A percentile compares a stretch with the other conserved stretches of the same genome.
Evolutionary conservation across 192 early-diverging fungal genomes (phyloP).

Genomic region (Mortierella claussenii): DNA sequence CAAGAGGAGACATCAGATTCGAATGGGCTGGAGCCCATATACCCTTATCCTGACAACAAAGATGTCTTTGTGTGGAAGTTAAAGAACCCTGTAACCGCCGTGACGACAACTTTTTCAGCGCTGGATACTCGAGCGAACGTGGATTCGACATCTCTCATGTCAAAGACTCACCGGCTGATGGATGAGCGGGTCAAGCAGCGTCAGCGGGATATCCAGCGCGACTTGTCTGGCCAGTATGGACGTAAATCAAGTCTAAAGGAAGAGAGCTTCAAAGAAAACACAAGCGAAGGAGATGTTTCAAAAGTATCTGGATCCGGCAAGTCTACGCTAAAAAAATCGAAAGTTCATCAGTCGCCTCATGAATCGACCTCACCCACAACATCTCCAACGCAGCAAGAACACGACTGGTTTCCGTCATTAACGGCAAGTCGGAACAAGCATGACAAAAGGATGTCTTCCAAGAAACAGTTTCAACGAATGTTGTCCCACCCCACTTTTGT

Average conservation of each 20-base stretch:
- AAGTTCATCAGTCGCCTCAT: not conserved
- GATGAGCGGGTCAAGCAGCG: slow-evolving; percentile 26
- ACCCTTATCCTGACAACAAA: slow-evolving; percentile 36
- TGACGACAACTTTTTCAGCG: slow-evolving; percentile 28
- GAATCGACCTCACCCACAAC: slow-evolving; percentile 12
- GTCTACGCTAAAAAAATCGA: not conserved
- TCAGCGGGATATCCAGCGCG: slow-evolving; percentile 31
- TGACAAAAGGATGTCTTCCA: too few species aligned
- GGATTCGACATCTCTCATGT: slow-evolving; percentile 28
- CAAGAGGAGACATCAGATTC: not conserved
- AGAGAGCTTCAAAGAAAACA: too few species aligned
- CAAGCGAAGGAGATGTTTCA: too few species aligned
- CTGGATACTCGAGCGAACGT: slow-evolving; percentile 37
- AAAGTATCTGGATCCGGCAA: slow-evolving; percentile 13
- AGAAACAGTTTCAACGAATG: slow-evolving; percentile 3
- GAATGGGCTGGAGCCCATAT: slow-evolving; percentile 9
- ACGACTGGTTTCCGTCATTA: slow-evolving; percentile 1
- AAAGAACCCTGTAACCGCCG: slow-evolving; percentile 18
- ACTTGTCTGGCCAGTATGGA: slow-evolving; percentile 12
- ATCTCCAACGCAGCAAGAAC: slow-evolving; percentile 1
- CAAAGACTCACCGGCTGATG: slow-evolving; percentile 24
- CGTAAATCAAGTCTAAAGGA: too few species aligned
- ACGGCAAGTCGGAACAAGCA: not conserved
- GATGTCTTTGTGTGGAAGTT: slow-evolving; percentile 19
- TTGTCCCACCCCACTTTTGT: slow-evolving; percentile 30